Base-by-base conservation (phyloP, 805 yeast species). In the Pichia eremophila region DNA sequence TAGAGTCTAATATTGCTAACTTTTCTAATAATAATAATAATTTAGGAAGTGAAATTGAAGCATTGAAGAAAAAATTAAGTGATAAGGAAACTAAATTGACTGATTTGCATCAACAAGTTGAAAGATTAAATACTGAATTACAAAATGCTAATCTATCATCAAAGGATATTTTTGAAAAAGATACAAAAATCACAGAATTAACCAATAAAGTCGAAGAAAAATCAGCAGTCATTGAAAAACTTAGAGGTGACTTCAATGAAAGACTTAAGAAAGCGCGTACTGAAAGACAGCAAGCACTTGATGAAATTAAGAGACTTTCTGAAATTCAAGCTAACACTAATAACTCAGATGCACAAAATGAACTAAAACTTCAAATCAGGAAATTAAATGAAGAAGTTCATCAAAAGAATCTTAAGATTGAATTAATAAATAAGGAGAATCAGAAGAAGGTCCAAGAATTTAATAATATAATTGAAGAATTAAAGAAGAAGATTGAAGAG, bases 61-160 rank as follows among this genome's bases (percentile, higher is more conserved):
- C 47, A 52, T 46, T 63, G 29, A 51, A 51, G 27, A 18, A 47
- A 2, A 58, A 74, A 17, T 49, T 73, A 11, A 74, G 68, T 14
- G 72, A 77, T 15, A 78, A 75, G 46, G 73, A 70, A 18, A 73
- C 76, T 57, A 74, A 76, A 47, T 57, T 82, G 39, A 60, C 62
- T 40, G 61, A 76, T 27, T 57, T 73, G 9, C 65, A 67, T 37
- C 78, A 77, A 51, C 87, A 84, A 50, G 70, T 72, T 45, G 75
- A 74, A n/a, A 69, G 78, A 25, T 77, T 86, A 79, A 78, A 77
- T 61, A 65, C 63, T 14, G 71, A 79, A 50, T 63, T 78, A 8
- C 73, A 73, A 46, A 75, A 73, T 45, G 62, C 76, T 51, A 67
- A 67, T 50, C 1, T 11, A n/a, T 28, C 29, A 9, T 7, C 11